These are phyloP conservation scores for Chimonanthus salicifolius DNA, from an alignment of 164 flowering plant genomes.

Conservation along the genomic window DNA sequence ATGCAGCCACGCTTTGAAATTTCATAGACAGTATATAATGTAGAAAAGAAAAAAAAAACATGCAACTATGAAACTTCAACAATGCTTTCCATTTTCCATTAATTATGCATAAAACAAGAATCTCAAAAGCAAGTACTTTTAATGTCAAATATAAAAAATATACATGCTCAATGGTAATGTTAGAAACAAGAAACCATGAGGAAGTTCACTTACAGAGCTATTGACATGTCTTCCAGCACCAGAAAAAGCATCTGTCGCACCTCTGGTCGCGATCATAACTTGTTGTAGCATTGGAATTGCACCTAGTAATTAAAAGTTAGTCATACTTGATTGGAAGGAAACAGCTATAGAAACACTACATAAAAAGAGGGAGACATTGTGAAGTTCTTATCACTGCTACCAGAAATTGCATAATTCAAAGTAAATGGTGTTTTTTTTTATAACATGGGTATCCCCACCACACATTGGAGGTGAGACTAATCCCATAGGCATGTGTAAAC, in stretches of 20 bases:
- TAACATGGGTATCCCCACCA: too few relatives aligned
- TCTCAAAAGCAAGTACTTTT: neutral
- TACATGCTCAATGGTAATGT: too few relatives aligned
- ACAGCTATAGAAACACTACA: neutral
- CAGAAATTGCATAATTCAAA: neutral
- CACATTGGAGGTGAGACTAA: too few relatives aligned
- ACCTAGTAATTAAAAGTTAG: slow-evolving; percentile 36
- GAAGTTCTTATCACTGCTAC: neutral
- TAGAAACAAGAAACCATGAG: too few relatives aligned
- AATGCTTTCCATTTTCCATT: neutral
- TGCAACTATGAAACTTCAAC: neutral
- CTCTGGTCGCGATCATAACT: slow-evolving; percentile 79
- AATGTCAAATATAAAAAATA: too few relatives aligned
- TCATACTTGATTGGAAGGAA: neutral
- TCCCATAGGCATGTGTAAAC: too few relatives aligned
- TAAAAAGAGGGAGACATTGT: neutral
- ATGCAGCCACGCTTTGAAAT: neutral
- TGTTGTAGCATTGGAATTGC: slow-evolving; percentile 69
- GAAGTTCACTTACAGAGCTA: slow-evolving; percentile 42
- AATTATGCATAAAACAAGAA: neutral
- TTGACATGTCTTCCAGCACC: slow-evolving; percentile 74
- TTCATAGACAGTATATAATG: neutral
- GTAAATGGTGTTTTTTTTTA: neutral
- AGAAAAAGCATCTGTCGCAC: slow-evolving; percentile 84
- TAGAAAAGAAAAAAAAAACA: neutral